phyloP scores from a whole-genome alignment of 1,139 yeast species.

The Candida albicans region DNA sequence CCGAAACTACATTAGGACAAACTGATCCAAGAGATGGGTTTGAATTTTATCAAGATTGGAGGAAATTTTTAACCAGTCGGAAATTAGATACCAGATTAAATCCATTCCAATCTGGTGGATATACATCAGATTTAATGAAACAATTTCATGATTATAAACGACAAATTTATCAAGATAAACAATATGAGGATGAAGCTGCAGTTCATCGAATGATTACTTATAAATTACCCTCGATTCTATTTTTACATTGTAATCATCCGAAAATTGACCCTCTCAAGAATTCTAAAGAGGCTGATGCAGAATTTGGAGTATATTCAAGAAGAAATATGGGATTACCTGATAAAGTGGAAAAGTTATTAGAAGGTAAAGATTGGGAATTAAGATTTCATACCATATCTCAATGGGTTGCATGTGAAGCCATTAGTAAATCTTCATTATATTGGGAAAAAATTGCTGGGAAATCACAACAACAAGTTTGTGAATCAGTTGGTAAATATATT shows the following conservation, averaged over 20 bases:
- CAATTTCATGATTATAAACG: constrained; percentile 21
- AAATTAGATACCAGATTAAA: constrained; percentile 30
- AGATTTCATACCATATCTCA: constrained; percentile 34
- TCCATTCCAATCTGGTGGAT: constrained; percentile 32
- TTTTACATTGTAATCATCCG: constrained; percentile 46
- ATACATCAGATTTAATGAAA: constrained; percentile 22
- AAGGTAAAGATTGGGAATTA: constrained; percentile 22
- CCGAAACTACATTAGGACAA: constrained; percentile 36
- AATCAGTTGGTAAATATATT: constrained; percentile 24
- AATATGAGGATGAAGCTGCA: constrained; percentile 13
- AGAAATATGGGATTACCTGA: constrained; percentile 25
- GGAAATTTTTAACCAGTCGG: constrained; percentile 21
- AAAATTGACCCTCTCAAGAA: constrained; percentile 36
- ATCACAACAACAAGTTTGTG: constrained; percentile 26
- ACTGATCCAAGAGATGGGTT: constrained; percentile 29
- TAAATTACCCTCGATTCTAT: constrained; percentile 27
- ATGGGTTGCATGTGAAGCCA: constrained; percentile 37
- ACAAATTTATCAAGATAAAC: constrained; percentile 12
- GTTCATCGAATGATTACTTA: constrained; percentile 15
- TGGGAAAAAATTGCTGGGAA: constrained; percentile 24
- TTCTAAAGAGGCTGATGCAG: constrained; percentile 18
- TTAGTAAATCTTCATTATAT: constrained; percentile 21
- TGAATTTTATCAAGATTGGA: constrained; percentile 29
- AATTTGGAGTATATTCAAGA: constrained; percentile 17
- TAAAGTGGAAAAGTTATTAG: constrained; percentile 16